These are phyloP conservation scores for Phytopythium helicoides DNA, from an alignment of 352 stramenopile species.

Conservation along the genomic window DNA sequence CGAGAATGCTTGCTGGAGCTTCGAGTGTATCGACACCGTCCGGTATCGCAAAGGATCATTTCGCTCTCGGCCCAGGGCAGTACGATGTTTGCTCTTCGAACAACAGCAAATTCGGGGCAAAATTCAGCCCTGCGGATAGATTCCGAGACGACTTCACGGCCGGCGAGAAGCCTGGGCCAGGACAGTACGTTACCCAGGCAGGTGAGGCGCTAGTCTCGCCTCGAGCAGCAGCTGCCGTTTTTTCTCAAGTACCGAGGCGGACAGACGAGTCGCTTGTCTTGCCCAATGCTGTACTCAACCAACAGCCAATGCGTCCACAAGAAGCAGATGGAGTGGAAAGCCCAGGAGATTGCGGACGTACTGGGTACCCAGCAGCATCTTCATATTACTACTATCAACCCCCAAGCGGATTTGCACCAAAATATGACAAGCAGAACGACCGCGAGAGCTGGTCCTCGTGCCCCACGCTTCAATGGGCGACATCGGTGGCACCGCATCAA, in stretches of 20 bases:
- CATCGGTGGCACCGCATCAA: conserved; percentile 1
- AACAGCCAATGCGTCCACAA: neutral
- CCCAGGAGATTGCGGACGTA: neutral
- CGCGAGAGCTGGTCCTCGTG: conserved; percentile 41
- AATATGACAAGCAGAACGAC: conserved; percentile 17
- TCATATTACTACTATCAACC: conserved; percentile 49
- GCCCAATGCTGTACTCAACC: neutral
- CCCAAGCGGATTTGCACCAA: conserved; percentile 28
- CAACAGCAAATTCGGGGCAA: conserved; percentile 20
- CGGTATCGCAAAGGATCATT: conserved; percentile 38
- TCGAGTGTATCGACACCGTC: conserved; percentile 10
- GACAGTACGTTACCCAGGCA: conserved; percentile 37
- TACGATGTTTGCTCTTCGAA: conserved; percentile 33
- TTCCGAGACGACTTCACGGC: conserved; percentile 49
- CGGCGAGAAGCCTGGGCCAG: conserved; percentile 33
- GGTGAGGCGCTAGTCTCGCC: conserved; percentile 28
- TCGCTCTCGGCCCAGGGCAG: conserved; percentile 52
- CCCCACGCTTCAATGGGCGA: conserved; percentile 28
- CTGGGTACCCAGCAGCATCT: conserved; percentile 1
- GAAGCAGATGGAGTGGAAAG: neutral
- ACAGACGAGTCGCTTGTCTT: conserved; percentile 12
- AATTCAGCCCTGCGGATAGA: conserved; percentile 59
- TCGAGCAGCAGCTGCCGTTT: conserved; percentile 34
- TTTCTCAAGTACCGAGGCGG: conserved; percentile 45
- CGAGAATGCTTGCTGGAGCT: conserved; percentile 10